phyloP scores from a whole-genome alignment of 2,329 filamentous ascomycete genomes.

The Cadophora malorum region DNA sequence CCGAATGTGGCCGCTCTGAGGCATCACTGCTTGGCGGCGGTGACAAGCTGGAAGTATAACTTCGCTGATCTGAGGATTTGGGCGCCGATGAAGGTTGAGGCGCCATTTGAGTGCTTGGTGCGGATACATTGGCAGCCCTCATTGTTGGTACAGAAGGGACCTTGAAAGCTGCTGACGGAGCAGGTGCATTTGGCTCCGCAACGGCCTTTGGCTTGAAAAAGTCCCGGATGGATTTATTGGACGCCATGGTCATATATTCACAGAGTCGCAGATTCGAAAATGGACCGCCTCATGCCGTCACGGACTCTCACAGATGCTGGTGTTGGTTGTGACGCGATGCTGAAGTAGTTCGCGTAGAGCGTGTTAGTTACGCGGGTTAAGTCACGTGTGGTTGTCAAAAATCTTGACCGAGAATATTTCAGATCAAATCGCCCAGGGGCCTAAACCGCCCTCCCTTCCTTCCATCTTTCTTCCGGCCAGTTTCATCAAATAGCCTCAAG shows the following conservation, averaged over 20 bases:
- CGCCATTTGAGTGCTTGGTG: slow-evolving; percentile 4
- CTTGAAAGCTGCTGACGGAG: slow-evolving; percentile 1
- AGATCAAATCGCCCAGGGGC: not conserved
- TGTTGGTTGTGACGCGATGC: not conserved
- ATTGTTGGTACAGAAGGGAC: slow-evolving; percentile 13
- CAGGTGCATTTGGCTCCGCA: not conserved
- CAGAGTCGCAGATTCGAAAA: not conserved
- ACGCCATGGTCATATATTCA: slow-evolving; percentile 23
- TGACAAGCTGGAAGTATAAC: slow-evolving; percentile 30
- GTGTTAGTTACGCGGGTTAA: not conserved
- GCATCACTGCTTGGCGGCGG: slow-evolving; percentile 27
- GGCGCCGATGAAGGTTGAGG: slow-evolving; percentile 11
- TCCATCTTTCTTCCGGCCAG: not conserved
- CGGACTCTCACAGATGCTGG: not conserved
- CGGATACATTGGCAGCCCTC: slow-evolving; percentile 19
- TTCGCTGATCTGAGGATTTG: slow-evolving; percentile 18
- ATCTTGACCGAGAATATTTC: not conserved
- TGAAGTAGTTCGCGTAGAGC: not conserved
- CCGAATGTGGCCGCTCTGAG: slow-evolving; percentile 4
- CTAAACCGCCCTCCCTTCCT: not conserved
- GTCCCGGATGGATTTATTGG: slow-evolving; percentile 33
- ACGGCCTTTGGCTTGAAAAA: slow-evolving; percentile 31
- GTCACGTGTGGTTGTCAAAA: slow-evolving; percentile 8
- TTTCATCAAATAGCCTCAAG: slow-evolving; percentile 19
- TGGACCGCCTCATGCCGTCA: not conserved